Conservation (phyloP, 345 rosid genomes). For the Gossypium ekmanianum region DNA sequence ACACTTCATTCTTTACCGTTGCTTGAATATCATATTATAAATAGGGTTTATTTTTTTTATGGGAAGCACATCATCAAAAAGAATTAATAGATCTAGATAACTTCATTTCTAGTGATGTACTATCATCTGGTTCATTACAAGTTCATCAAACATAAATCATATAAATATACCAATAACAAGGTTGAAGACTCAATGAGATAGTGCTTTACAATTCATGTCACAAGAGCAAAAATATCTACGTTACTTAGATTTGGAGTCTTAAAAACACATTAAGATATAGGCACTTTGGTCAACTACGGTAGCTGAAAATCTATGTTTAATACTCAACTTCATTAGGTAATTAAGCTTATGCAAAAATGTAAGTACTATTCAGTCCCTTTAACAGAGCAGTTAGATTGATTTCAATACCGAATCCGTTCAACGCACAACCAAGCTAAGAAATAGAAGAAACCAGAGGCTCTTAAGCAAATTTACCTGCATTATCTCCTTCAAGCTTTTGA, state of each 20-base stretch:
- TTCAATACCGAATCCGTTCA: not conserved
- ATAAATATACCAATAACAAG: no score
- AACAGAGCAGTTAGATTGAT: not conserved
- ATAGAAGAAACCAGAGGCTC: not conserved
- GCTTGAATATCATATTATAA: no score
- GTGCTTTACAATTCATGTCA: no score
- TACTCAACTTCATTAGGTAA: not conserved
- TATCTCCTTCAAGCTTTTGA: constrained; percentile 9
- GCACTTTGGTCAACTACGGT: not conserved
- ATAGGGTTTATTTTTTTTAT: no score
- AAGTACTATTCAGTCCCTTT: not conserved
- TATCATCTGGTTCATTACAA: no score
- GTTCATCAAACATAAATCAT: no score
- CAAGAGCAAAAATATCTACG: no score
- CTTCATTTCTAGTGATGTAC: no score
- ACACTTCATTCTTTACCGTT: no score
- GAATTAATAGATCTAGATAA: no score
- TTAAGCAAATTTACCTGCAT: constrained; percentile 7
- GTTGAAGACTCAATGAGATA: no score
- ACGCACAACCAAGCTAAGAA: not conserved
- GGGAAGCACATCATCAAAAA: no score
- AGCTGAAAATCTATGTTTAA: not conserved
- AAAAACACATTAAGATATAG: not conserved
- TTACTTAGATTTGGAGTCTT: not conserved
- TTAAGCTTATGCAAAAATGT: not conserved